These are phyloP conservation scores for Xylaria sp. DNA, from an alignment of 2,329 filamentous ascomycete genomes.

Conservation along the genomic window DNA sequence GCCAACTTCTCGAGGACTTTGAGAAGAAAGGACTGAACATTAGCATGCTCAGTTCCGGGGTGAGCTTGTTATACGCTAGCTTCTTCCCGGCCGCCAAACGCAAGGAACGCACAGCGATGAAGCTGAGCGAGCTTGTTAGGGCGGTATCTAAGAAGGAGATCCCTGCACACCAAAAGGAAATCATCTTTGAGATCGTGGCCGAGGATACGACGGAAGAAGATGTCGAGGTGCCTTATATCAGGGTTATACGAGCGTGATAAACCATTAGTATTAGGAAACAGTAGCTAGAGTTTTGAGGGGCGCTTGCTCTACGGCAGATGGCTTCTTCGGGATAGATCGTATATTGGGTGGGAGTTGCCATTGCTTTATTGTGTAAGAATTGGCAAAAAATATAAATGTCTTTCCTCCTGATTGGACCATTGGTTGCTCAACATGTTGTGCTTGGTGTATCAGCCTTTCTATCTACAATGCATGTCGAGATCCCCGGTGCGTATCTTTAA, in stretches of 20 bases:
- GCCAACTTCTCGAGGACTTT: conserved; percentile 86
- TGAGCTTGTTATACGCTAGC: conserved; percentile 91
- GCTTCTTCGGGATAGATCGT: conserved; percentile 24
- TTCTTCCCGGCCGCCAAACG: conserved; percentile 86
- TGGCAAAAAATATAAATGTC: conserved; percentile 12
- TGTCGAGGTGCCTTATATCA: conserved; percentile 96
- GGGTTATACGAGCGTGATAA: conserved; percentile 80
- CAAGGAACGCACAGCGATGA: conserved; percentile 84
- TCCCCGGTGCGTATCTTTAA: neutral
- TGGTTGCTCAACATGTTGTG: neutral
- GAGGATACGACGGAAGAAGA: conserved; percentile 92
- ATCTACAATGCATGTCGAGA: neutral
- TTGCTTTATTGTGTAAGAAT: conserved; percentile 16
- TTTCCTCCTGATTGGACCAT: neutral
- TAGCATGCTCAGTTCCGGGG: conserved; percentile 96
- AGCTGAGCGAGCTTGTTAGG: conserved; percentile 89
- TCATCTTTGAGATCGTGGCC: conserved; percentile 95
- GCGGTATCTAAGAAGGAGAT: conserved; percentile 92
- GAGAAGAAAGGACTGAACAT: conserved; percentile 82
- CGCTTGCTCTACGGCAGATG: conserved; percentile 2
- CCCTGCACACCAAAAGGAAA: conserved; percentile 89
- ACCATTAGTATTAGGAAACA: conserved; percentile 10
- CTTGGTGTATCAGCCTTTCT: neutral
- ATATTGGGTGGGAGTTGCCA: conserved; percentile 13
- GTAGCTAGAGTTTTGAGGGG: conserved; percentile 22